A percentile compares a stretch with the other conserved stretches of the same genome.
phyloP scores from a whole-genome alignment of 2,329 filamentous ascomycete species.

The Fusarium foetens region DNA sequence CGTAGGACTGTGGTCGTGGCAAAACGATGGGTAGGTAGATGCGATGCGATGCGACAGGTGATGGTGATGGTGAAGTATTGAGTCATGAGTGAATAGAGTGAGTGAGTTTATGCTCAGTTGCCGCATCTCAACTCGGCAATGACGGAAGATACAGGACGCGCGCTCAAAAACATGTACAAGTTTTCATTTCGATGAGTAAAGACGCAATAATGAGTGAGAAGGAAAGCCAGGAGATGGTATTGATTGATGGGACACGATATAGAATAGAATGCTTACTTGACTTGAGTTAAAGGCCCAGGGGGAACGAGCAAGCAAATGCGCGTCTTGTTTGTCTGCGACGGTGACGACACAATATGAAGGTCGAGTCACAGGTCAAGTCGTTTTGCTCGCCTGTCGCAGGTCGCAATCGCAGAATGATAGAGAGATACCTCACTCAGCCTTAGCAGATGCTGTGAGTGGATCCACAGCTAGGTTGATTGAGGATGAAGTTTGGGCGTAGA shows the following conservation, averaged over 20 bases:
- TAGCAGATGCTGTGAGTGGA: conserved; percentile 43
- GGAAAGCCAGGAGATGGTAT: neutral
- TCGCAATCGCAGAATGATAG: conserved; percentile 19
- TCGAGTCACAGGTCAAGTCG: conserved; percentile 4
- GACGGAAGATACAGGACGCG: conserved; percentile 32
- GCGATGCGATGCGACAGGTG: neutral
- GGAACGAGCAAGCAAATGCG: conserved; percentile 30
- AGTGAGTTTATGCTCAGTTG: conserved; percentile 14
- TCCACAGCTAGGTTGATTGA: conserved; percentile 31
- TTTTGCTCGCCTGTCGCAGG: conserved; percentile 14
- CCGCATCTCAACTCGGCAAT: conserved; percentile 27
- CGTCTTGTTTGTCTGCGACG: conserved; percentile 27
- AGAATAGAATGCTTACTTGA: conserved; percentile 29
- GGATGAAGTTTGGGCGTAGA: conserved; percentile 16
- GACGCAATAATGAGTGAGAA: neutral
- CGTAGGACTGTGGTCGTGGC: conserved; percentile 6
- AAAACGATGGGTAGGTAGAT: neutral
- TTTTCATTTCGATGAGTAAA: neutral
- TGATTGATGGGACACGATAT: neutral
- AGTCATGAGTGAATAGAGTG: conserved; percentile 1
- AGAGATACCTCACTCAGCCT: neutral
- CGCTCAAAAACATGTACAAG: conserved; percentile 19
- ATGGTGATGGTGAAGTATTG: conserved; percentile 1
- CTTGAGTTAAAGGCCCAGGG: conserved; percentile 5
- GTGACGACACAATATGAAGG: conserved; percentile 36